A percentile compares a stretch with the other conserved stretches of the same genome.
These are phyloP conservation scores for Pythium dissimile DNA, from an alignment of 352 stramenopile species.

Conservation along the genomic window DNA sequence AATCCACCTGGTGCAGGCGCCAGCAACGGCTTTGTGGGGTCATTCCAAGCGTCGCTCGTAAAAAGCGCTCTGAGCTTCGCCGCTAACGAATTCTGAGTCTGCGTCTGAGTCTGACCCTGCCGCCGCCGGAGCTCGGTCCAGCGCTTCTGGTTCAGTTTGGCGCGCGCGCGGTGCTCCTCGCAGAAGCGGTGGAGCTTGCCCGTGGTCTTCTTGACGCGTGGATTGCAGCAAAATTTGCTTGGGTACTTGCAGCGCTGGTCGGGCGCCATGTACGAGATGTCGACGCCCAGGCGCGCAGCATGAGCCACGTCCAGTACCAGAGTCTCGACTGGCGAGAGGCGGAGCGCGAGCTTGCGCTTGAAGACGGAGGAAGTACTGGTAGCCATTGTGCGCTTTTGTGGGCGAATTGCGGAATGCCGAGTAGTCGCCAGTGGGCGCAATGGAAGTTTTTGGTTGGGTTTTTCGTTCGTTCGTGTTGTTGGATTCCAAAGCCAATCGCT, in stretches of 20 bases:
- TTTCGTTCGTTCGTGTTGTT: too few species aligned
- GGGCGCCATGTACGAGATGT: slow-evolving; percentile 17
- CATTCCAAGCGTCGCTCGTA: neutral
- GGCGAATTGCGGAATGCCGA: slow-evolving; percentile 1
- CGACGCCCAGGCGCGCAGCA: slow-evolving; percentile 2
- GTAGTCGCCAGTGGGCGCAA: neutral
- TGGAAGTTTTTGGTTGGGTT: too few species aligned
- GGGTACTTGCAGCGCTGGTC: slow-evolving; percentile 20
- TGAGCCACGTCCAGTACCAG: neutral
- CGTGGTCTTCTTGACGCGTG: slow-evolving; percentile 9
- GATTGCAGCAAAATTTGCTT: slow-evolving; percentile 17
- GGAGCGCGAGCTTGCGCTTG: neutral
- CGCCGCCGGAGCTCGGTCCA: slow-evolving; percentile 4
- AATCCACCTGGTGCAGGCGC: neutral
- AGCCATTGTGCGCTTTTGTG: neutral
- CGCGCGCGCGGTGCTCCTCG: slow-evolving; percentile 11
- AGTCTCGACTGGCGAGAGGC: neutral
- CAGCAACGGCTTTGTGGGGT: slow-evolving; percentile 3
- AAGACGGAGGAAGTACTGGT: neutral
- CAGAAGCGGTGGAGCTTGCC: slow-evolving; percentile 21
- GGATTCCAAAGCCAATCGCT: too few species aligned
- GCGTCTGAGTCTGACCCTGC: neutral
- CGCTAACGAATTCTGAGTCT: neutral
- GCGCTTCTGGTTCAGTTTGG: slow-evolving; percentile 18
- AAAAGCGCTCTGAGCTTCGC: neutral